These are phyloP conservation scores for Talaromyces adpressus DNA, from an alignment of 495 filamentous ascomycete species.

Conservation along the genomic window DNA sequence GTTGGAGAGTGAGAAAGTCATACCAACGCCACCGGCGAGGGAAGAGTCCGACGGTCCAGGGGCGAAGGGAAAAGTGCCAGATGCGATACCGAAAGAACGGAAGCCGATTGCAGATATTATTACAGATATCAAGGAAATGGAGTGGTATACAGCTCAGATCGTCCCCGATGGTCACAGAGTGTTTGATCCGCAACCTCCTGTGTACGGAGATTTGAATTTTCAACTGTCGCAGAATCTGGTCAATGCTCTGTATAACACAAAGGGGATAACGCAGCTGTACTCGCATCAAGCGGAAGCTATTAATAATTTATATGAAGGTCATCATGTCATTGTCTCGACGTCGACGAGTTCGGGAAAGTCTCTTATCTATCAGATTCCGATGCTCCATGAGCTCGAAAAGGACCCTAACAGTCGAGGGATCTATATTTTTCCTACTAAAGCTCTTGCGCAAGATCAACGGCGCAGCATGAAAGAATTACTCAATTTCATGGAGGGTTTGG, in stretches of 20 bases:
- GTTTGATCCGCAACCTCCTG: constrained; percentile 77
- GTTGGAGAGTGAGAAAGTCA: constrained; percentile 42
- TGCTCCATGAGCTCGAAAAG: constrained; percentile 78
- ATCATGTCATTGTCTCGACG: constrained; percentile 87
- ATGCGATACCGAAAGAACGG: constrained; percentile 73
- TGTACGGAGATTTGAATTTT: constrained; percentile 82
- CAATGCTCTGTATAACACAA: constrained; percentile 88
- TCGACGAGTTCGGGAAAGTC: constrained; percentile 97
- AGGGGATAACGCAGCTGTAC: constrained; percentile 80
- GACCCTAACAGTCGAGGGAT: constrained; percentile 75
- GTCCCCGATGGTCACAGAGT: constrained; percentile 91
- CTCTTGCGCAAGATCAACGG: constrained; percentile 89
- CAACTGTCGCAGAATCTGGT: constrained; percentile 83
- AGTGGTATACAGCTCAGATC: constrained; percentile 90
- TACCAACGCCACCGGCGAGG: constrained; percentile 43
- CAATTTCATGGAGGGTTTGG: constrained; percentile 68
- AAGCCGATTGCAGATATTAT: constrained; percentile 81
- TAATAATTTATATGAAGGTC: constrained; percentile 75
- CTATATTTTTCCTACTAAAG: constrained; percentile 99
- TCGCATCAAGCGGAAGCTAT: constrained; percentile 94
- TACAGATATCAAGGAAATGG: constrained; percentile 67
- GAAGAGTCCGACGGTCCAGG: constrained; percentile 43
- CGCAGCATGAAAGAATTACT: constrained; percentile 83
- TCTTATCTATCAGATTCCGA: constrained; percentile 91
- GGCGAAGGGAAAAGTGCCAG: constrained; percentile 14